phyloP scores from a whole-genome alignment of 2,329 filamentous ascomycete genomes.

The Scolecobasidium constrictum region DNA sequence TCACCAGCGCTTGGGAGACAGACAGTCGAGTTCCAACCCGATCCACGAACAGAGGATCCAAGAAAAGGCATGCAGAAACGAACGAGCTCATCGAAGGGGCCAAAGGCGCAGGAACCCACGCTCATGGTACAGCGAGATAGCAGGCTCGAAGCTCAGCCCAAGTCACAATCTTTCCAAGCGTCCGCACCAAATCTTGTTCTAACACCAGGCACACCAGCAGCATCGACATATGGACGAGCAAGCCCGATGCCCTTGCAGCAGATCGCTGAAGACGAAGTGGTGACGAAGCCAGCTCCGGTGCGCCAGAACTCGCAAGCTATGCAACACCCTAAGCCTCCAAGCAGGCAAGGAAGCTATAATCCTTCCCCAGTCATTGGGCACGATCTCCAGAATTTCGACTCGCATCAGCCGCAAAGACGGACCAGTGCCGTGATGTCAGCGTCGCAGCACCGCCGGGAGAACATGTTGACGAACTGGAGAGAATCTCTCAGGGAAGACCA shows the following conservation, averaged over 20 bases:
- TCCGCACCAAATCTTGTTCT: neutral
- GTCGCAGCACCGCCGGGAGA: conserved; percentile 16
- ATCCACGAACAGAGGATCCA: neutral
- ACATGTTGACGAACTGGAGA: conserved; percentile 24
- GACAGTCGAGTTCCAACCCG: neutral
- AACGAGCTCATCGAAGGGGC: neutral
- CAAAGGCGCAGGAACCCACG: neutral
- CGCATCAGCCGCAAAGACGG: conserved; percentile 24
- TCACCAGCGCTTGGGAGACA: neutral
- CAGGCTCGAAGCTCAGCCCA: conserved; percentile 1
- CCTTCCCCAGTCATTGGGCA: neutral
- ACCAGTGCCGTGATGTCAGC: conserved; percentile 17
- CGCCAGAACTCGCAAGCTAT: conserved; percentile 11
- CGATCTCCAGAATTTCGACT: conserved; percentile 21
- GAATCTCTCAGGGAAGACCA: conserved; percentile 20
- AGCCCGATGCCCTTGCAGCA: neutral
- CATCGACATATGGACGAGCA: conserved; percentile 53
- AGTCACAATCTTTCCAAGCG: neutral
- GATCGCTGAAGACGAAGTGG: conserved; percentile 49
- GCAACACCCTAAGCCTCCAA: neutral
- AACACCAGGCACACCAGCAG: conserved; percentile 25
- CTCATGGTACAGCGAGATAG: neutral
- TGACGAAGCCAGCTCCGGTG: conserved; percentile 19
- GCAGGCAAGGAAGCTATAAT: neutral
- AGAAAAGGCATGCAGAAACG: conserved; percentile 6